Percentiles rank a stretch among this genome's conserved stretches.
phyloP scores from a whole-genome alignment of 306 rosid species.

The Dryas alaskensis region DNA sequence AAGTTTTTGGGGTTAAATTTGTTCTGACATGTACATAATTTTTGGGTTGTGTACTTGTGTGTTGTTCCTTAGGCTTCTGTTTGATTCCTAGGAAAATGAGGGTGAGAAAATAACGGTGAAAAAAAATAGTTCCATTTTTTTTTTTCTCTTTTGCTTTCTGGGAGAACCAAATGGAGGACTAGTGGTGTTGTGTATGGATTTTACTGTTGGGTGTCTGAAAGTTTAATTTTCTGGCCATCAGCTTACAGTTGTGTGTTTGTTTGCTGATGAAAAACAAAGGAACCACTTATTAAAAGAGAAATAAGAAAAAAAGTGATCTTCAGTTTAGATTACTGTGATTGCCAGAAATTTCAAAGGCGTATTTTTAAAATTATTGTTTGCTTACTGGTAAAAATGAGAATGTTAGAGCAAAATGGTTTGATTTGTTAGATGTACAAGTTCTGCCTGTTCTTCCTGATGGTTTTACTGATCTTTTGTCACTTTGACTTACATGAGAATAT shows the following conservation, averaged over 20 bases:
- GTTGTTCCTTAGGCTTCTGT: not conserved
- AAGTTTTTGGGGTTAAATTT: not conserved
- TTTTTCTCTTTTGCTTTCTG: not conserved
- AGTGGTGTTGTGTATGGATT: not conserved
- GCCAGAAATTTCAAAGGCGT: not conserved
- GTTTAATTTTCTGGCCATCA: not conserved
- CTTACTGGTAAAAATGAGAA: not conserved
- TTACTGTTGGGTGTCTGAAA: not conserved
- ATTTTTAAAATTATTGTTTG: not conserved
- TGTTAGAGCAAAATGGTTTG: not conserved
- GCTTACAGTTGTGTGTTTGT: not conserved
- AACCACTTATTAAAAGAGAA: not conserved
- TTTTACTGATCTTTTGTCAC: not conserved
- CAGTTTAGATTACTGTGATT: not conserved
- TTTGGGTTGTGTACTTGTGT: not conserved
- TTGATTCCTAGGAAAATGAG: conserved; percentile 7
- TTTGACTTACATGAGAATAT: not conserved
- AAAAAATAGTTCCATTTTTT: not conserved
- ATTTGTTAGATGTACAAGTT: not conserved
- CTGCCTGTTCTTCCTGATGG: not conserved
- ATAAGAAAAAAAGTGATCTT: not conserved
- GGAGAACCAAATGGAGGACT: not conserved
- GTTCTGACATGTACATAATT: not conserved
- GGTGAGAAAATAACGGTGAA: not conserved
- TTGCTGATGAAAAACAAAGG: not conserved